Evolutionary conservation across 139 green algal species (phyloP).

Genomic region (Micractinium sp.): DNA sequence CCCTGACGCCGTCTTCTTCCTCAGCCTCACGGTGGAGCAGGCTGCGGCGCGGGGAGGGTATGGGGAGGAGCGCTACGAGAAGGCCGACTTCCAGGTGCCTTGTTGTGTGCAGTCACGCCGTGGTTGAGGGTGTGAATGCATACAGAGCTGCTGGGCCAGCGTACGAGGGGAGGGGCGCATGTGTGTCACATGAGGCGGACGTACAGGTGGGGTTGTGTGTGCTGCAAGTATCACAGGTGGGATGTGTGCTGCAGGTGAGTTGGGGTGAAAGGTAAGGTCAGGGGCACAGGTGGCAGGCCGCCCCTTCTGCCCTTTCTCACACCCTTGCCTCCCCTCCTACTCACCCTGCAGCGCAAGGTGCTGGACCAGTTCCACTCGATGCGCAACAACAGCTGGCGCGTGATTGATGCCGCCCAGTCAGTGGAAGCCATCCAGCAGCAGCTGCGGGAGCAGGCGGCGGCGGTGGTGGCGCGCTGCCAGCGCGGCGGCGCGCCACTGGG

Average conservation of each 20-base stretch:
- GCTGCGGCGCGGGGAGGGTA: conserved; percentile 78
- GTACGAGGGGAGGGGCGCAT: too few relatives aligned
- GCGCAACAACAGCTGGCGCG: conserved; percentile 26
- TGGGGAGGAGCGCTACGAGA: conserved; percentile 92
- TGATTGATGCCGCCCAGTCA: conserved; percentile 33
- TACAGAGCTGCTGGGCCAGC: conserved; percentile 2
- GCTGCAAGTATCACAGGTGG: too few relatives aligned
- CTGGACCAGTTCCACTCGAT: conserved; percentile 30
- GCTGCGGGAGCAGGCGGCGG: conserved; percentile 32
- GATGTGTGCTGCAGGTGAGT: too few relatives aligned
- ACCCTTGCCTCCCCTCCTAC: not conserved
- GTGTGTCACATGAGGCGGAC: too few relatives aligned
- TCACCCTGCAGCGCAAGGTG: conserved; percentile 12
- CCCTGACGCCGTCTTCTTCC: conserved; percentile 88
- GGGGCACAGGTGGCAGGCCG: not conserved
- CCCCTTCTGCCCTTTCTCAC: not conserved
- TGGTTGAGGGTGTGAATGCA: too few relatives aligned
- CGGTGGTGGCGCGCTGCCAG: conserved; percentile 24
- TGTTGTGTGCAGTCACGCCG: too few relatives aligned
- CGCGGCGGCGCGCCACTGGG: conserved; percentile 1
- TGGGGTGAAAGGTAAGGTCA: too few relatives aligned
- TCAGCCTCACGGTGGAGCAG: conserved; percentile 69
- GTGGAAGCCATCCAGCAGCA: conserved; percentile 43
- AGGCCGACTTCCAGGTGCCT: conserved; percentile 68
- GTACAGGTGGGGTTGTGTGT: too few relatives aligned